Conservation (phyloP, 2,329 filamentous ascomycete genomes). For the Colletotrichum abscissum region DNA sequence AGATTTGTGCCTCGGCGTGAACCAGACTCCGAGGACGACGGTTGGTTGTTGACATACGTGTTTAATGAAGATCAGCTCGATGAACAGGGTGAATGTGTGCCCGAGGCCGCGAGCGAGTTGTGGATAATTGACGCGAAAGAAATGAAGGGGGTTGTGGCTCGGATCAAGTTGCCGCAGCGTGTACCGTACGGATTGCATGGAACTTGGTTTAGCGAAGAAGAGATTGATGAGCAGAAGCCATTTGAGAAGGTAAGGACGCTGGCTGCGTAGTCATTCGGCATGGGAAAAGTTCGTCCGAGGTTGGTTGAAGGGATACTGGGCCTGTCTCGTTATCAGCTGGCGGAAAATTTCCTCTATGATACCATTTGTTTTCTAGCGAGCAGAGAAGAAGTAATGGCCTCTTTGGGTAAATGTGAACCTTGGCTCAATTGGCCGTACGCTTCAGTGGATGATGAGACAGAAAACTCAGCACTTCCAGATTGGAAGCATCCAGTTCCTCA, state of each 20-base stretch:
- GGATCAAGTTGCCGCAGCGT: conserved; percentile 70
- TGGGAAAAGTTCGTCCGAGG: neutral
- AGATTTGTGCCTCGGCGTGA: conserved; percentile 67
- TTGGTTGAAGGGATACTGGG: neutral
- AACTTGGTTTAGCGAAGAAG: conserved; percentile 66
- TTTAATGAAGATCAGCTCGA: conserved; percentile 76
- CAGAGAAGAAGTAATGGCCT: neutral
- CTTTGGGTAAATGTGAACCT: no score
- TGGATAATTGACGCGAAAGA: conserved; percentile 75
- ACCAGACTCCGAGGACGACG: conserved; percentile 68
- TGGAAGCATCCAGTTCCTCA: neutral
- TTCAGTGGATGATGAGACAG: neutral
- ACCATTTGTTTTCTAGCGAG: conserved; percentile 3
- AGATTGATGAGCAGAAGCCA: conserved; percentile 60
- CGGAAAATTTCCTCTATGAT: neutral
- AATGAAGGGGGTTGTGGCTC: conserved; percentile 71
- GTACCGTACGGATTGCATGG: conserved; percentile 79
- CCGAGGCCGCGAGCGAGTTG: conserved; percentile 66
- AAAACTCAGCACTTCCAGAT: neutral
- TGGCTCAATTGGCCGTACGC: neutral
- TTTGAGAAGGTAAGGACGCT: conserved; percentile 28
- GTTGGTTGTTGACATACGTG: conserved; percentile 75
- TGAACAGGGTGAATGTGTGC: conserved; percentile 55
- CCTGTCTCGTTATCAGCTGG: neutral
- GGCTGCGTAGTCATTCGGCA: neutral